A percentile compares a stretch with the other conserved stretches of the same genome.
phyloP scores from a whole-genome alignment of 768 basidiomycete genomes.

The Macrocybe gigantea region DNA sequence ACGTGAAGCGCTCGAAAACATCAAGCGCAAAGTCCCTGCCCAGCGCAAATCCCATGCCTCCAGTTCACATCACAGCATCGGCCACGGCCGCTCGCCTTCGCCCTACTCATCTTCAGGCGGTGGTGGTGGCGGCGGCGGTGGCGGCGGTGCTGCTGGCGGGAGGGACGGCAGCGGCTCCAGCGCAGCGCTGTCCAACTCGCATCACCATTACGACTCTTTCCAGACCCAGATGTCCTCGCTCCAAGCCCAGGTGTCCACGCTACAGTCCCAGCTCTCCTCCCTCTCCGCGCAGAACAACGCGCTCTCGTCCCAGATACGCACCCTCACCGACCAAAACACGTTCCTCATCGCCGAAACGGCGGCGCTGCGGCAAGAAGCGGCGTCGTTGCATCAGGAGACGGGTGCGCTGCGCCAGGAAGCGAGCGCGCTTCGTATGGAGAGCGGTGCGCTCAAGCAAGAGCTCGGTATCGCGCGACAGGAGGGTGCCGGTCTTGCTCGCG shows the following conservation, averaged over 20 bases:
- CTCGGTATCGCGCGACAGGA: not conserved
- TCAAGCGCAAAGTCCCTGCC: slow-evolving; percentile 54
- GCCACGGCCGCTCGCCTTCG: slow-evolving; percentile 5
- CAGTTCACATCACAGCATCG: slow-evolving; percentile 15
- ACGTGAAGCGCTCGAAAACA: slow-evolving; percentile 50
- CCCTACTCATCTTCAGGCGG: slow-evolving; percentile 6
- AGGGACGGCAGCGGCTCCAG: slow-evolving; percentile 6
- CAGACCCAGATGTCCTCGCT: slow-evolving; percentile 13
- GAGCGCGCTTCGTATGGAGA: not conserved
- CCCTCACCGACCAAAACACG: not conserved
- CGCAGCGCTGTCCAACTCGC: slow-evolving; percentile 15
- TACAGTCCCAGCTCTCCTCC: slow-evolving; percentile 18
- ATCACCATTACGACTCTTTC: slow-evolving; percentile 14
- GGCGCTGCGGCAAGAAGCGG: not conserved
- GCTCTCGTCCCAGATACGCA: not conserved
- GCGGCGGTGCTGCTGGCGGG: too few relatives aligned
- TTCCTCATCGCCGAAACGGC: not conserved
- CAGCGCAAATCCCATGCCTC: slow-evolving; percentile 39
- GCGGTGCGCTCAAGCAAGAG: not conserved
- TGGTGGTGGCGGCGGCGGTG: not conserved
- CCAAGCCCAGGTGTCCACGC: slow-evolving; percentile 25
- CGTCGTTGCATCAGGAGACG: not conserved
- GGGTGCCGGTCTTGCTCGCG: not conserved
- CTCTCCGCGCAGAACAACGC: not conserved
- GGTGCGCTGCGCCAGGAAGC: not conserved